Conservation (phyloP, 371 early-diverging fungal genomes). For the Smittium mucronatum region DNA sequence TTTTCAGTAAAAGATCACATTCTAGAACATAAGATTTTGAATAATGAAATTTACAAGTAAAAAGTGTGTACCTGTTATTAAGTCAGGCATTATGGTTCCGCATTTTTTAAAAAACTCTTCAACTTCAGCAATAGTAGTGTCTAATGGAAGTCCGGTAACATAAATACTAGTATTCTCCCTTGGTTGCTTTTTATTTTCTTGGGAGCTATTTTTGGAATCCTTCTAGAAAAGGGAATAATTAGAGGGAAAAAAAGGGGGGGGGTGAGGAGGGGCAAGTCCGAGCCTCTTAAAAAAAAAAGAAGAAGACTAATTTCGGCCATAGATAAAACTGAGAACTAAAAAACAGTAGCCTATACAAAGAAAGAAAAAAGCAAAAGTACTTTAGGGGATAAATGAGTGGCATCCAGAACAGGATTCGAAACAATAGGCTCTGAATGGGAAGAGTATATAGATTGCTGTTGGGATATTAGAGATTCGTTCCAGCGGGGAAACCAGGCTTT, state of each 20-base stretch:
- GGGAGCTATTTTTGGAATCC: neutral
- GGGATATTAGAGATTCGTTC: constrained; percentile 54
- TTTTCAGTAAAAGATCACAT: no score
- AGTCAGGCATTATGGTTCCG: constrained; percentile 81
- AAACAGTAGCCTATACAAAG: no score
- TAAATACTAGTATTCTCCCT: constrained; percentile 60
- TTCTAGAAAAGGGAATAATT: no score
- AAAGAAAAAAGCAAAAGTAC: no score
- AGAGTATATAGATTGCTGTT: constrained; percentile 71
- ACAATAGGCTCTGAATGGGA: neutral
- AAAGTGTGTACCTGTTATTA: constrained; percentile 38
- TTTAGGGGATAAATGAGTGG: no score
- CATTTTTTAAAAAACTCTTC: constrained; percentile 65
- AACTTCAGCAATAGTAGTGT: constrained; percentile 66
- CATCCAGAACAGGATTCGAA: no score
- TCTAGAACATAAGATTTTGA: no score
- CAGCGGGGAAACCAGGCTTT: constrained; percentile 85
- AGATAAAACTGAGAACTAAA: no score
- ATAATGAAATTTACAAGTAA: neutral
- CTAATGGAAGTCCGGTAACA: constrained; percentile 72
- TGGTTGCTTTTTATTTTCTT: constrained; percentile 23
- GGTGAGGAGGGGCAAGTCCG: no score
- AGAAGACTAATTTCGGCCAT: no score
- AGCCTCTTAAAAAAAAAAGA: no score
- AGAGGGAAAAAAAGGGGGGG: no score